A percentile compares a stretch with the other conserved stretches of the same genome.
phyloP scores from a whole-genome alignment of 2,329 filamentous ascomycete species.

The Fusarium succisae region DNA sequence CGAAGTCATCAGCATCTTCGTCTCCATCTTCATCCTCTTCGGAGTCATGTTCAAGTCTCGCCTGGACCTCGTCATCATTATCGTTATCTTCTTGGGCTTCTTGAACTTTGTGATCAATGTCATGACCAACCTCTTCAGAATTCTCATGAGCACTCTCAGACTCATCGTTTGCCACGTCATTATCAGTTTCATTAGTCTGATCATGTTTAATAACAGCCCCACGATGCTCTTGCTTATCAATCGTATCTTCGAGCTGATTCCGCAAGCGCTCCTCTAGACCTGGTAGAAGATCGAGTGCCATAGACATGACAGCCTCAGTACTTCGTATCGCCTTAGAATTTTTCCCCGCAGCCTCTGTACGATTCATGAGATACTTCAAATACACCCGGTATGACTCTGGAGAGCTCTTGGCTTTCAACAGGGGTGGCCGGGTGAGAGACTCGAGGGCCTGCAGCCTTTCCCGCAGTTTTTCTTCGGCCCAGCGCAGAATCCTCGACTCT shows the following conservation, averaged over 20 bases:
- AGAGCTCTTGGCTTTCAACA: background rate
- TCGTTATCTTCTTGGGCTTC: rapidly evolving
- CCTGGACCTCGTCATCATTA: rapidly evolving
- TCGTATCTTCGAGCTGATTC: background rate
- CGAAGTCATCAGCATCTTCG: rapidly evolving
- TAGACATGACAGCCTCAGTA: background rate
- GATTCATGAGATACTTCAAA: background rate
- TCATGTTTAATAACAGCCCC: background rate
- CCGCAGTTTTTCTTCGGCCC: background rate
- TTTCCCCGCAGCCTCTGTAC: background rate
- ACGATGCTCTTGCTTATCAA: background rate
- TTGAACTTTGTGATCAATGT: background rate
- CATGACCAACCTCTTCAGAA: background rate
- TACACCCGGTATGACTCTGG: background rate
- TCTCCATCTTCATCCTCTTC: background rate
- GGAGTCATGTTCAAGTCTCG: background rate
- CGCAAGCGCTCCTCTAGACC: background rate
- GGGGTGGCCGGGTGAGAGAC: background rate
- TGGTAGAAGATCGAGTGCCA: background rate
- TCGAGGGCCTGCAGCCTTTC: background rate
- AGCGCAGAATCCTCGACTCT: background rate
- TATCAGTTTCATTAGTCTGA: background rate
- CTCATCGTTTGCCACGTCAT: background rate
- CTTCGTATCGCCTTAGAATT: background rate
- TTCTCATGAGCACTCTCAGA: too few species aligned